Evolutionary conservation across 2,329 filamentous ascomycete genomes (phyloP), one percentile per base, ranked within the genome.

Genomic region (Tolypocladium pustulatum): DNA sequence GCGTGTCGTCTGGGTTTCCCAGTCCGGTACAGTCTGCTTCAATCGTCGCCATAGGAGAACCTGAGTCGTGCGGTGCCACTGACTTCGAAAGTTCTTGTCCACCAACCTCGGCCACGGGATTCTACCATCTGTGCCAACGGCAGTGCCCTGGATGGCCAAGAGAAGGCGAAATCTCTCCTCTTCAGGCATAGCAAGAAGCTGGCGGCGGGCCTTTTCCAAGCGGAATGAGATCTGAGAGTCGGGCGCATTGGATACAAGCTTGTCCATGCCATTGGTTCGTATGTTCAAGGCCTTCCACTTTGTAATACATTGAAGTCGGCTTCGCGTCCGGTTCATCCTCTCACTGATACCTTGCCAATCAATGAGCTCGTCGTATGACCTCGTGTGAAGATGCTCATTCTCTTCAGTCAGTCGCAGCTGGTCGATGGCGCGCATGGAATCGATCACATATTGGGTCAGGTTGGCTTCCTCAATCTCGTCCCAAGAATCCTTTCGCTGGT

Each of bases 281-380:
- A 73, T 63, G 57, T 75, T 71, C 67, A 76, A 68, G 9, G 72
- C 63, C 60, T 81, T 82, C 85, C 86, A 91, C 67, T 91, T 91
- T 32, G 78, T 77, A 32, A 80, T 76, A 67, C 87, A 90, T 68
- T 90, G 87, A 30, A 89, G 77, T 3, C 85, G 80, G 61, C 81
- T 88, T 52, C 89, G 78, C 10, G 76, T 83, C 54, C 77, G 75
- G 17, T 74, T 77, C 81, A 91, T 85, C 57, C 78, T 77, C 60
- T 82, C 73, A 63, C 84, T 86, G 30, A 91, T 82, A 10, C 76
- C 69, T 55, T 80, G 75, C 87, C 88, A 91, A 65, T 87, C 82
- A 61, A 91, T 77, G 37, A 84, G 70, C 22, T 77, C 72, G 61
- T 82, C 79, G 51, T 82, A 76, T 1, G 75, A 68, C 20, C 73